A percentile compares a stretch with the other conserved stretches of the same genome.
Evolutionary conservation across 768 basidiomycete species (phyloP).

Genomic region (Pleurotus citrinopileatus): DNA sequence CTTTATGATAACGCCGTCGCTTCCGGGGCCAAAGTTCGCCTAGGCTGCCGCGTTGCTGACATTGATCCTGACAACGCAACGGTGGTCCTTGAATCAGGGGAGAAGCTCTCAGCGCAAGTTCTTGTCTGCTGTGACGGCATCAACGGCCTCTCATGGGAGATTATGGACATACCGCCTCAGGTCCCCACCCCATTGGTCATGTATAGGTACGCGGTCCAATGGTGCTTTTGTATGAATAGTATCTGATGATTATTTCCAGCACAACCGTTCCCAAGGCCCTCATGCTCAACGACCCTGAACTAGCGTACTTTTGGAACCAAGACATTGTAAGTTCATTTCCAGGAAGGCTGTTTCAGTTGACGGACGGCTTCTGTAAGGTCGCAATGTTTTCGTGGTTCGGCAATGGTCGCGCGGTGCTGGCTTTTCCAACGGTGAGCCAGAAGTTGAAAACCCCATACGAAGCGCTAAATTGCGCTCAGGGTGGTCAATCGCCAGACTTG

Average conservation of each 20-base stretch:
- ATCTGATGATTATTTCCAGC: constrained; percentile 20
- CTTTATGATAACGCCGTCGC: constrained; percentile 43
- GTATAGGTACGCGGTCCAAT: constrained; percentile 36
- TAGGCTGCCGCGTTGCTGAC: constrained; percentile 26
- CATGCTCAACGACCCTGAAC: constrained; percentile 38
- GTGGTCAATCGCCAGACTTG: constrained; percentile 28
- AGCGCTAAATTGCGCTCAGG: constrained; percentile 23
- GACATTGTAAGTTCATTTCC: constrained; percentile 18
- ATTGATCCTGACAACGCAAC: constrained; percentile 25
- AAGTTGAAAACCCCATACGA: neutral
- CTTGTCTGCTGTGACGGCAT: constrained; percentile 58
- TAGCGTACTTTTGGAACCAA: constrained; percentile 28
- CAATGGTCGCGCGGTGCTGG: constrained; percentile 23
- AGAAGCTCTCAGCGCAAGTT: constrained; percentile 42
- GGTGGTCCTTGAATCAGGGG: constrained; percentile 37
- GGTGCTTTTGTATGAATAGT: neutral
- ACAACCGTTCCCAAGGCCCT: constrained; percentile 35
- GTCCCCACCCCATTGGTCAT: constrained; percentile 26
- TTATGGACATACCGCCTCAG: constrained; percentile 22
- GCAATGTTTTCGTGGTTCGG: constrained; percentile 36
- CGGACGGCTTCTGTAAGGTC: constrained; percentile 17
- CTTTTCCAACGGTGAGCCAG: constrained; percentile 28
- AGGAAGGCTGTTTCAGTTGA: neutral
- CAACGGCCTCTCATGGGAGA: constrained; percentile 33
- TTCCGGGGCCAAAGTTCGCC: constrained; percentile 41